Conservation (phyloP, 1,139 yeast genomes). For the Blastobotrys serpentis region DNA sequence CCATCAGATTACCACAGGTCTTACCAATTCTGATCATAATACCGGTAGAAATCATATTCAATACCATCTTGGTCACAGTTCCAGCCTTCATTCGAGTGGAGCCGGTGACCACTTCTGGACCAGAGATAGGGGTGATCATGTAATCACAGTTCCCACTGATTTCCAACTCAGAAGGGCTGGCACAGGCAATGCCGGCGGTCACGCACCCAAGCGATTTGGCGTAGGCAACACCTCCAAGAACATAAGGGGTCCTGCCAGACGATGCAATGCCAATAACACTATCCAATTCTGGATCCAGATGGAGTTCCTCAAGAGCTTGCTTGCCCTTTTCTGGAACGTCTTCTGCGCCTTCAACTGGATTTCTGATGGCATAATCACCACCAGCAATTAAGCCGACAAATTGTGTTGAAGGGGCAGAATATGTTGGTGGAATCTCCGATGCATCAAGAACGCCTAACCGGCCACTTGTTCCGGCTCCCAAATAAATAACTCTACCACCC, state of each 20-base stretch:
- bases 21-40: constrained; percentile 32
- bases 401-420: constrained; percentile 33
- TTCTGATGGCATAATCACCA: constrained; percentile 35
- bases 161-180: constrained; percentile 26
- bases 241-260: constrained; percentile 35
- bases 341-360: constrained; percentile 36
- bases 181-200: constrained; percentile 32
- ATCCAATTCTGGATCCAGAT: constrained; percentile 24
- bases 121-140: constrained; percentile 29
- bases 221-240: constrained; percentile 27
- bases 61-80: constrained; percentile 33
- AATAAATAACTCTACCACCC: constrained; percentile 34
- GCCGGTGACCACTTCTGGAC: constrained; percentile 33
- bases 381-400: constrained; percentile 38
- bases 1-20: constrained; percentile 33
- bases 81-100: constrained; percentile 35
- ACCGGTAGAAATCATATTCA: constrained; percentile 32
- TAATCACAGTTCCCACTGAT: constrained; percentile 24
- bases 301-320: constrained; percentile 22
- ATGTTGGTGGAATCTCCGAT: constrained; percentile 38
- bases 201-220: constrained; percentile 26
- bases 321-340: constrained; percentile 26
- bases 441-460: constrained; percentile 35
- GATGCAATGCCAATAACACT: constrained; percentile 34
- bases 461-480: constrained; percentile 39